phyloP scores from a whole-genome alignment of 768 basidiomycete species.

The Lentinula detonsa region DNA sequence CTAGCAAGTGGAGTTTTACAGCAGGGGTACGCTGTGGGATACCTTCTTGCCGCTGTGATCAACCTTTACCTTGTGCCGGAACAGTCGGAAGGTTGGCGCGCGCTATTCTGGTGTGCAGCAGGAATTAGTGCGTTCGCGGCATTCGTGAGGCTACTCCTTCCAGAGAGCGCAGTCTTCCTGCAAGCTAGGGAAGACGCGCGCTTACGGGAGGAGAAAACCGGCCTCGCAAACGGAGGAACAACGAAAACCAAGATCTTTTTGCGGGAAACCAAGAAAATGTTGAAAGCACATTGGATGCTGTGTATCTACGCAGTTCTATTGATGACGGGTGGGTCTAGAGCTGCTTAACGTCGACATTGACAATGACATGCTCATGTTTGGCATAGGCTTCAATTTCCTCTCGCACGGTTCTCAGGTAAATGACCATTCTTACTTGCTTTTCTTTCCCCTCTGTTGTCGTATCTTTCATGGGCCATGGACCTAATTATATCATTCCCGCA shows the following conservation, averaged over 20 bases:
- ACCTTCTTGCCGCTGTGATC: slow-evolving; percentile 75
- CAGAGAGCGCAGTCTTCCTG: slow-evolving; percentile 75
- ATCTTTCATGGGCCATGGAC: too few species aligned
- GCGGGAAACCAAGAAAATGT: slow-evolving; percentile 64
- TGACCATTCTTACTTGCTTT: background rate
- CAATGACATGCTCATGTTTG: background rate
- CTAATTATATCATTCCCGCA: too few species aligned
- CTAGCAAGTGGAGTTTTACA: slow-evolving; percentile 81
- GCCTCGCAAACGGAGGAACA: slow-evolving; percentile 24
- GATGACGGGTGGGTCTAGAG: slow-evolving; percentile 51
- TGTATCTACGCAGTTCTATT: slow-evolving; percentile 82
- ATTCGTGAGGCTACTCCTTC: slow-evolving; percentile 53
- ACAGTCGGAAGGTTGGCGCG: slow-evolving; percentile 52
- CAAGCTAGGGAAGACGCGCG: slow-evolving; percentile 52
- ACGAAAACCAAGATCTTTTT: slow-evolving; percentile 70
- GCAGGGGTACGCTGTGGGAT: slow-evolving; percentile 86
- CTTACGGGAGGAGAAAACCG: slow-evolving; percentile 50
- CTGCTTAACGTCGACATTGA: background rate
- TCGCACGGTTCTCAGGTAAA: slow-evolving; percentile 63
- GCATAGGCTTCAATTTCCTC: slow-evolving; percentile 67
- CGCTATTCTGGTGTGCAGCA: slow-evolving; percentile 76
- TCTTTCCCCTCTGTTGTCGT: background rate
- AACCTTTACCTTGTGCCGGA: slow-evolving; percentile 61
- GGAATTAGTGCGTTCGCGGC: slow-evolving; percentile 71
- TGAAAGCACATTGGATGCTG: slow-evolving; percentile 74